Evolutionary conservation across 2,329 filamentous ascomycete species (phyloP), one percentile per base, ranked within the genome.

Genomic region (Colletotrichum filicis): DNA sequence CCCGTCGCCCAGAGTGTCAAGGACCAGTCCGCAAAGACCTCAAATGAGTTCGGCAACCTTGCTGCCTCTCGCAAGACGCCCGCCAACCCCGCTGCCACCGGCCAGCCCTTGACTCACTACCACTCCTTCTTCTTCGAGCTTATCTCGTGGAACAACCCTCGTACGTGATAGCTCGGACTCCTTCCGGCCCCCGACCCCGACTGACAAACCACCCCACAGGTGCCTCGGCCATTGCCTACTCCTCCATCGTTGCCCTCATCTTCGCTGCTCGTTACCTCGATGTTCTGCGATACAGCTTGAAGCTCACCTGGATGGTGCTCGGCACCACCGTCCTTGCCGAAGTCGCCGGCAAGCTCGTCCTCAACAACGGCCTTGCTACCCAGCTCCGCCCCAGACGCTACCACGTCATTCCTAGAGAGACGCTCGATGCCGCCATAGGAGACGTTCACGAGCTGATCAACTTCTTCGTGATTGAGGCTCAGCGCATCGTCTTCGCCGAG

Each of bases 61-160:
- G 89, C 89, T 77, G 87, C 87, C 74, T 80, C 89, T 76, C 89
- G 89, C 79, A 86, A 86, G 79, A 88, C 88, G 62, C 90, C 89
- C 67, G 76, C 82, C 63, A 83, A 85, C 71, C 85, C 85, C 42
- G 86, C 90, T 78, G 89, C 88, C 74, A 91, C 89, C 59, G 90
- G 89, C 77, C 90, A 92, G 81, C 88, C 88, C 63, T 82, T 92
- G 79, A 92, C 90, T 72, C 90, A 92, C 82, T 93, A 93, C 81
- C 91, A 93, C 84, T 93, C 91, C 19, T 90, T 93, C 83, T 93
- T 93, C 83, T 89, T 88, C 63, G 90, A 92, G 81, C 86, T 93
- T 70, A 85, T 93, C 74, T 92, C 91, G 76, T 93, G 92, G 90
- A 87, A 92, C 79, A 91, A 92, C 80, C 90, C 90, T 79, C 88